Evolutionary conservation across 768 basidiomycete species (phyloP).

Genomic region (Tricholoma sp.): DNA sequence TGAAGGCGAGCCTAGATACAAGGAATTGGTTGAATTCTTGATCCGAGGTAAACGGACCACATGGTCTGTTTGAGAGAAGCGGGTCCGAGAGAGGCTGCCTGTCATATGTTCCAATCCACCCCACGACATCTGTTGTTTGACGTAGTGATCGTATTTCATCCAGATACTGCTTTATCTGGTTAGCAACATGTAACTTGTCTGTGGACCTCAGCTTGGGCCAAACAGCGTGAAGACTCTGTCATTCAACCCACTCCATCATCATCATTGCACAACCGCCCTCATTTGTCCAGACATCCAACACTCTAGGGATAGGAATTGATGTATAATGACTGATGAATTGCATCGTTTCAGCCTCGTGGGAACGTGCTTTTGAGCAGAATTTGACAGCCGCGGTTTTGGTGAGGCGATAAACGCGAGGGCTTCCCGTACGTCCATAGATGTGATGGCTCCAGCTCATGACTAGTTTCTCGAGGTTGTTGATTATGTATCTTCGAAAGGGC

Average conservation of each 20-base stretch:
- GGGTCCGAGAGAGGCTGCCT: conserved; percentile 1
- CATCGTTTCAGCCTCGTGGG: conserved; percentile 4
- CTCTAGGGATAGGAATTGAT: conserved; percentile 4
- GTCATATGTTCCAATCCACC: conserved; percentile 1
- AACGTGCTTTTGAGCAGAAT: not conserved
- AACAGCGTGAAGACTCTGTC: not conserved
- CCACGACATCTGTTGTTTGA: not conserved
- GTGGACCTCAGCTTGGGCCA: not conserved
- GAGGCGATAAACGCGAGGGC: conserved; percentile 1
- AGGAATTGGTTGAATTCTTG: conserved; percentile 3
- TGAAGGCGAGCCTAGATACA: not conserved
- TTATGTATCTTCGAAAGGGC: not conserved
- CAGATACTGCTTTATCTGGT: not conserved
- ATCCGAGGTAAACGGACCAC: conserved; percentile 1
- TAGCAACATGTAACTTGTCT: not conserved
- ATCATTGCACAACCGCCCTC: not conserved
- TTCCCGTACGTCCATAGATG: conserved; percentile 1
- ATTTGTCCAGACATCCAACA: not conserved
- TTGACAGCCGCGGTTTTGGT: not conserved
- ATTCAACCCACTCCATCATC: conserved; percentile 3
- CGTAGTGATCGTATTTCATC: not conserved
- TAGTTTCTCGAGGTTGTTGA: not conserved
- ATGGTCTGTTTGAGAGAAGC: conserved; percentile 2
- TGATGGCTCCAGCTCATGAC: conserved; percentile 1
- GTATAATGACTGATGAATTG: not conserved